phyloP scores from a whole-genome alignment of 352 stramenopile species.

The Saprolegnia diclina region DNA sequence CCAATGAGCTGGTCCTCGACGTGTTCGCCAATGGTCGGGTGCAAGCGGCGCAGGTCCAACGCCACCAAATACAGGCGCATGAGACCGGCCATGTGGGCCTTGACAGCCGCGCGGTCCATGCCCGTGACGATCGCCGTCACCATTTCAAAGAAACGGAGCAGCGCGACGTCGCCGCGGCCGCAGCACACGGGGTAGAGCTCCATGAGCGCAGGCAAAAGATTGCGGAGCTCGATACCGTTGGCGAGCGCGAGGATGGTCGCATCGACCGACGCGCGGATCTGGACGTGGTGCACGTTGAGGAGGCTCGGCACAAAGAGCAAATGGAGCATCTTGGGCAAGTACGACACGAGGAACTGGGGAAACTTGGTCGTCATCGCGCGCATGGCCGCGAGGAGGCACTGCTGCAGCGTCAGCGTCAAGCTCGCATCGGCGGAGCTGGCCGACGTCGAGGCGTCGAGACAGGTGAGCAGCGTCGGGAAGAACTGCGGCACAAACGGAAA shows the following conservation, averaged over 20 bases:
- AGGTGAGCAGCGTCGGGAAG: conserved; percentile 66
- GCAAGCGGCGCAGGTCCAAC: conserved; percentile 67
- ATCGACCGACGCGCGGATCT: conserved; percentile 40
- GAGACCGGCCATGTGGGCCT: conserved; percentile 63
- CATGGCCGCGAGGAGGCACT: conserved; percentile 65
- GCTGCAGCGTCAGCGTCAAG: conserved; percentile 50
- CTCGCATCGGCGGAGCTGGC: conserved; percentile 26
- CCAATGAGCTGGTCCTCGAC: conserved; percentile 77
- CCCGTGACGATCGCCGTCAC: conserved; percentile 55
- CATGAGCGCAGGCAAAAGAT: conserved; percentile 65
- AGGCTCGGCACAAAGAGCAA: conserved; percentile 52
- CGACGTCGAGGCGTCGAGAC: conserved; percentile 37
- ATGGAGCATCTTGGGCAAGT: conserved; percentile 58
- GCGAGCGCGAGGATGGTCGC: conserved; percentile 57
- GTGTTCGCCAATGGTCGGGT: conserved; percentile 44
- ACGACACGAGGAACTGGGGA: conserved; percentile 71
- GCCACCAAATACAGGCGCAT: conserved; percentile 78
- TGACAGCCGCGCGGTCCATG: conserved; percentile 47
- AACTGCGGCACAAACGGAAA: conserved; percentile 81
- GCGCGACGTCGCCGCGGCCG: background rate
- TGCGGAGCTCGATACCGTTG: conserved; percentile 65
- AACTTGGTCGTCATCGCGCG: conserved; percentile 83
- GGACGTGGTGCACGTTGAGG: conserved; percentile 25
- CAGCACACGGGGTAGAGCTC: conserved; percentile 66
- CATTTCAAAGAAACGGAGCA: conserved; percentile 30